These are phyloP conservation scores for Metarhizium rileyi DNA, from an alignment of 2,329 filamentous ascomycete genomes.

Conservation along the genomic window DNA sequence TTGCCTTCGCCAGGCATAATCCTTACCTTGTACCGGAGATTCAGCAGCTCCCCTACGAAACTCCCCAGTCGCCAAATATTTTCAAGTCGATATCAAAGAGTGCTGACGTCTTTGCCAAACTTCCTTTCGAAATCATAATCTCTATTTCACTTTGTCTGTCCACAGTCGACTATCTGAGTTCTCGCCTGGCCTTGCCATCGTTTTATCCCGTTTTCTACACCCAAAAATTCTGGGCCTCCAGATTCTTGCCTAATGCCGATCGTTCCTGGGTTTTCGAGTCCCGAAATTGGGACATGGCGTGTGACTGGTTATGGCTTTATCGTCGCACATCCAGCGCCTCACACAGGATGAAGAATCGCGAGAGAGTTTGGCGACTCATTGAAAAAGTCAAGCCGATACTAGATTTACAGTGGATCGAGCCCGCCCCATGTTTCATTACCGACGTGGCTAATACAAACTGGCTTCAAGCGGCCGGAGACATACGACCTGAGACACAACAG, in stretches of 20 bases:
- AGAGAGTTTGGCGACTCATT: neutral
- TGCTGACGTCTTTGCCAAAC: neutral
- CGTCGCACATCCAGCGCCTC: neutral
- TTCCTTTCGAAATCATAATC: neutral
- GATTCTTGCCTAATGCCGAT: conserved; percentile 3
- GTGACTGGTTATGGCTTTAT: conserved; percentile 2
- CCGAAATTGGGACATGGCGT: neutral
- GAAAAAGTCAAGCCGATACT: neutral
- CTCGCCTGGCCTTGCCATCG: neutral
- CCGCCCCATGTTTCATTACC: neutral
- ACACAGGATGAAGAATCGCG: neutral
- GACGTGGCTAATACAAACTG: neutral
- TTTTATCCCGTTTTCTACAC: conserved; percentile 3
- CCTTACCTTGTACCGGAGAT: neutral
- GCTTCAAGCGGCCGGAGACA: neutral
- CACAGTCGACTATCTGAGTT: neutral
- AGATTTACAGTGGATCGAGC: neutral
- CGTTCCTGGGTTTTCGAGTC: conserved; percentile 8
- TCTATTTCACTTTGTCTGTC: neutral
- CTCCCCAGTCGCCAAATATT: neutral
- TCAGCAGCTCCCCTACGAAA: neutral
- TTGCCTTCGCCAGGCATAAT: neutral
- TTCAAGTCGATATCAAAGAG: neutral
- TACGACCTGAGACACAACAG: neutral
- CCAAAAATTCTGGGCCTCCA: conserved; percentile 9